These are phyloP conservation scores for Paecilomyces sp. DNA, from an alignment of 2,329 filamentous ascomycete species.

Conservation along the genomic window DNA sequence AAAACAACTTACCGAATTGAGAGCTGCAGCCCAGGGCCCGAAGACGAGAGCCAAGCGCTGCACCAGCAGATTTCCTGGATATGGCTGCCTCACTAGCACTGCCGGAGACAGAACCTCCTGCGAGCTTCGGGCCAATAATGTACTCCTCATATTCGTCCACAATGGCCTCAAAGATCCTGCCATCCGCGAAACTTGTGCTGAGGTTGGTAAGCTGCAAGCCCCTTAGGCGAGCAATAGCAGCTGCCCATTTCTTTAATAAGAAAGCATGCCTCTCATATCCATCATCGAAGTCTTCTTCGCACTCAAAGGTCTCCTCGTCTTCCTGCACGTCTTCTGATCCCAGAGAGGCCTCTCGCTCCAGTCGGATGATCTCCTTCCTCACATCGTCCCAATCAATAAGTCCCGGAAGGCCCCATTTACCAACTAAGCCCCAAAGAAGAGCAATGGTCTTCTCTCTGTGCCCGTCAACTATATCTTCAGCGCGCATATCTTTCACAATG, in stretches of 20 bases:
- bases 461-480: slow-evolving; percentile 57
- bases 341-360: slow-evolving; percentile 23
- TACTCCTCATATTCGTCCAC: slow-evolving; percentile 50
- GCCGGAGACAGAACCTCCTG: neutral
- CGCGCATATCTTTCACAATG: slow-evolving; percentile 38
- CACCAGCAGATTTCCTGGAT: neutral
- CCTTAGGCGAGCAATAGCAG: slow-evolving; percentile 41
- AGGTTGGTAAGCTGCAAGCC: slow-evolving; percentile 46
- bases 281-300: slow-evolving; percentile 20
- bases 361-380: slow-evolving; percentile 43
- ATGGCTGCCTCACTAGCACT: neutral
- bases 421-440: slow-evolving; percentile 54
- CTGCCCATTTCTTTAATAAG: slow-evolving; percentile 52
- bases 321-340: slow-evolving; percentile 10
- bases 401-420: slow-evolving; percentile 46
- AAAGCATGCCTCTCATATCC: slow-evolving; percentile 22
- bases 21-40: slow-evolving; percentile 33
- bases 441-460: slow-evolving; percentile 58
- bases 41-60: slow-evolving; percentile 26
- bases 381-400: slow-evolving; percentile 52
- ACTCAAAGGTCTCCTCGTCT: slow-evolving; percentile 13
- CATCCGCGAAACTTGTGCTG: slow-evolving; percentile 52
- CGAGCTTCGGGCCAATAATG: slow-evolving; percentile 15
- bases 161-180: slow-evolving; percentile 47
- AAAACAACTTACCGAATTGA: slow-evolving; percentile 32